A percentile compares a stretch with the other conserved stretches of the same genome.
phyloP scores from a whole-genome alignment of 1,284 basidiomycete species.

The Boletellus deceptivus region DNA sequence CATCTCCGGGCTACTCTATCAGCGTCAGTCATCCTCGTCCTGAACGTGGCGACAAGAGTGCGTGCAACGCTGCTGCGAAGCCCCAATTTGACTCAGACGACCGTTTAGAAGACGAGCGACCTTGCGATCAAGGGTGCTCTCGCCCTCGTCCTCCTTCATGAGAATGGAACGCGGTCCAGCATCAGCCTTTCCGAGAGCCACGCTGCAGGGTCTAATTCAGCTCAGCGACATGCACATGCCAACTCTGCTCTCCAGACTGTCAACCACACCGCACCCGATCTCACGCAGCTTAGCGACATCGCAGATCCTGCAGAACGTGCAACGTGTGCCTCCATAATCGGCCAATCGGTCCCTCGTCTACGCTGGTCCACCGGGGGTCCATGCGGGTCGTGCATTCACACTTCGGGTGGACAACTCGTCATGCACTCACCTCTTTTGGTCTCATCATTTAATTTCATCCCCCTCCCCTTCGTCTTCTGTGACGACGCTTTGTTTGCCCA shows the following conservation, averaged over 20 bases:
- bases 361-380: constrained; percentile 20
- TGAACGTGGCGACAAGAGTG: not conserved
- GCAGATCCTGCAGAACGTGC: constrained; percentile 23
- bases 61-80: not conserved
- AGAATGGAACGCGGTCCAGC: constrained; percentile 28
- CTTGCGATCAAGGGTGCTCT: constrained; percentile 28
- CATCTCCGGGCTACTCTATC: no score
- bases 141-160: constrained; percentile 24
- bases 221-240: constrained; percentile 25
- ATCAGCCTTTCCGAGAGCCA: constrained; percentile 22
- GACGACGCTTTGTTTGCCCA: constrained; percentile 29
- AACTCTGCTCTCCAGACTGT: constrained; percentile 8
- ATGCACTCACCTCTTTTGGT: constrained; percentile 26
- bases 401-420: constrained; percentile 24
- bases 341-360: constrained; percentile 15
- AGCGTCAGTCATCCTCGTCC: no score
- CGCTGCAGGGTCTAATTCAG: constrained; percentile 27
- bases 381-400: constrained; percentile 22
- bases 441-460: constrained; percentile 31
- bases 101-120: constrained; percentile 18
- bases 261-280: constrained; percentile 22
- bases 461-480: constrained; percentile 27
- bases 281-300: constrained; percentile 12
- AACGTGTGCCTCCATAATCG: constrained; percentile 25
- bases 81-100: constrained; percentile 19